Base-by-base conservation (phyloP, 2,329 filamentous ascomycete genomes). In the Ascochyta clinopodiicola region DNA sequence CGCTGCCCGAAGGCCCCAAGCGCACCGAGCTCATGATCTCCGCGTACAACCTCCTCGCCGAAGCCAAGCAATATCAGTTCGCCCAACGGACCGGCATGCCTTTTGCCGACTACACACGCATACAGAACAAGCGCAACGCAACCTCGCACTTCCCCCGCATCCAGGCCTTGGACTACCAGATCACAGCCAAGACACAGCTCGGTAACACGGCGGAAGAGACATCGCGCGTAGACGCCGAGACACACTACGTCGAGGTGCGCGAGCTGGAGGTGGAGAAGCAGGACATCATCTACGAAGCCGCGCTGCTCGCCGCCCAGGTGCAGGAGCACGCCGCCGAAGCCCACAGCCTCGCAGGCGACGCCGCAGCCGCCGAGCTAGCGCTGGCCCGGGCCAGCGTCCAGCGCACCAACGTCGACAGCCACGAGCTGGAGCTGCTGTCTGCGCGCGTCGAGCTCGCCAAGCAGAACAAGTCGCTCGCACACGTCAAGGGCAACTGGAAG, bases 41-140 rank as follows among this genome's bases (percentile, higher is more conserved):
- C 12, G 67, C 68, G 6, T 72, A 68, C 59, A 59, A 61, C 21
- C 64, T 72, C 24, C 65, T 70, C 19, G 64, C 70, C 29, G 69
- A 71, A 49, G 69, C 69, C 27, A 69, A 67, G 27, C 59, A 70
- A 40, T 50, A 70, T 12, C 62, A 64, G 24, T 67, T 68, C 40
- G 38, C 40, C 6, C 58, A 62, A n/a, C 56, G 44, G 24, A 67
- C 66, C 1, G 64, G 66, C 37, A 44, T 63, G n/a, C 39, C 61
- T 1, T 68, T 64, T 19, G 17, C 44, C 22, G 59, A 62, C 34
- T 71, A 62, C 55, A 48, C 44, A 21, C 44, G 27, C 12, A 36
- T 51, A 13, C 49, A 31, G 29, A 50, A 36, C 45, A 38, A 35
- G 3, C 15, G 13, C 31, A 40, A 52, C 31, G 51, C 52, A 4